These are phyloP conservation scores for Bipolaris oryzae DNA, from an alignment of 2,329 filamentous ascomycete species.

Conservation along the genomic window DNA sequence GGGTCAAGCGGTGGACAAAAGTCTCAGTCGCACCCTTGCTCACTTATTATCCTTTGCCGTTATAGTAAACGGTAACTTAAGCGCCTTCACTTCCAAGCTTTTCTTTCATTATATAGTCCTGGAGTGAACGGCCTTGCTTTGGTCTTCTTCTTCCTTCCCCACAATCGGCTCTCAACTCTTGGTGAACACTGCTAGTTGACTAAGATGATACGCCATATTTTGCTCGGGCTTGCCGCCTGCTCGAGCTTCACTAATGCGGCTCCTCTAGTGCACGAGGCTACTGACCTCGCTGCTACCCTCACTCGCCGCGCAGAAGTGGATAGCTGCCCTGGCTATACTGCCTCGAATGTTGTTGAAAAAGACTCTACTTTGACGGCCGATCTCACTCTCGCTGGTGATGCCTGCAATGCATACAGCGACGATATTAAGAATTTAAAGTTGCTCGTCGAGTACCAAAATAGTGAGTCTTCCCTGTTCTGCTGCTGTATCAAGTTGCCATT, in stretches of 20 bases:
- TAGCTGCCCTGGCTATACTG: constrained; percentile 71
- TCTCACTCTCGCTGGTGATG: constrained; percentile 69
- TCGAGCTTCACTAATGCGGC: constrained; percentile 22
- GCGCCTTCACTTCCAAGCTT: neutral
- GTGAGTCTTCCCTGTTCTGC: constrained; percentile 46
- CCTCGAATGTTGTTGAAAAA: constrained; percentile 63
- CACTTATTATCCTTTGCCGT: neutral
- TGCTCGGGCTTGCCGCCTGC: constrained; percentile 26
- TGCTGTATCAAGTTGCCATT: neutral
- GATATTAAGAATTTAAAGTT: constrained; percentile 64
- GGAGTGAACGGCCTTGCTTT: neutral
- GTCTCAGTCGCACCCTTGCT: constrained; percentile 12
- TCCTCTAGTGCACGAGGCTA: constrained; percentile 16
- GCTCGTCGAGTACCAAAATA: constrained; percentile 65
- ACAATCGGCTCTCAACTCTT: constrained; percentile 4
- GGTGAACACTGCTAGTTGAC: constrained; percentile 5
- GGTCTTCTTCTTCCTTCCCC: neutral
- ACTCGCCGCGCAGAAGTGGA: constrained; percentile 44
- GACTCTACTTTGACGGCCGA: constrained; percentile 68
- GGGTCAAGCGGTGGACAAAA: constrained; percentile 17
- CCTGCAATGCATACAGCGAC: constrained; percentile 66
- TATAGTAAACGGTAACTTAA: constrained; percentile 5
- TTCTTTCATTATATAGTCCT: constrained; percentile 15
- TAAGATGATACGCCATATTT: constrained; percentile 26
- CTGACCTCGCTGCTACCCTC: constrained; percentile 10